Evolutionary conservation across 192 early-diverging fungal species (phyloP), one percentile per base, ranked within the genome.

Genomic region (Chytriomyces confervae): DNA sequence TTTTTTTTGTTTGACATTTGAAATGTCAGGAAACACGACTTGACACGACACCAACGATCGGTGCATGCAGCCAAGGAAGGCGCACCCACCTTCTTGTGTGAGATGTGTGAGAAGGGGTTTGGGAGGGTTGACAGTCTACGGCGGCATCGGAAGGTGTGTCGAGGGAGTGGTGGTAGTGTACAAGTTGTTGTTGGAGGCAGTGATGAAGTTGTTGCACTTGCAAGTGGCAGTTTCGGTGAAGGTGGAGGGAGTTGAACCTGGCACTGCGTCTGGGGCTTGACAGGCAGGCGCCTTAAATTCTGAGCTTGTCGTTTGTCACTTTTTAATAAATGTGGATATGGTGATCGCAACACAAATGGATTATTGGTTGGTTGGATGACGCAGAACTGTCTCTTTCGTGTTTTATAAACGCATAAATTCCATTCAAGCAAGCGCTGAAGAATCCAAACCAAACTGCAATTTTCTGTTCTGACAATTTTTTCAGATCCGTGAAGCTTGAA

Each of bases 61-160:
- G 66, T 68, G 1, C 66, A 68, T 24, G 43, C 29, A 11, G 66
- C 47, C 10, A 36, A 47, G 47, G 66, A 27, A 24, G 66, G 66
- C 8, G 66, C 29, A 13, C 66, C 29, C 2, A 16, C 47, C 16
- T 68, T 68, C 47, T 27, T 46, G 8, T 68, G 66, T 9, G 44
- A 24, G 27, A 48, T 47, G 43, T 68, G 66, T 24, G 66, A 46
- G 13, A 36, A 68, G 47, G 66, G 66, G 11, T 68, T 68, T 68
- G 66, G 66, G 5, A 9, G 66, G 13, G 66, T 68, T 27, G 66
- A 68, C 24, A 47, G 43, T 13, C 29, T 68, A 0, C 29, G 47
- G 66, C 66, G 66, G n/a, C 69, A 70, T 53, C 49, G 50, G 6
- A 57, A 57, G 50, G 53, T 70, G 5, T 70, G 69, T 29, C 16